Base-by-base conservation (phyloP, 108 stramenopile genomes). In the Nitzschia palea region DNA sequence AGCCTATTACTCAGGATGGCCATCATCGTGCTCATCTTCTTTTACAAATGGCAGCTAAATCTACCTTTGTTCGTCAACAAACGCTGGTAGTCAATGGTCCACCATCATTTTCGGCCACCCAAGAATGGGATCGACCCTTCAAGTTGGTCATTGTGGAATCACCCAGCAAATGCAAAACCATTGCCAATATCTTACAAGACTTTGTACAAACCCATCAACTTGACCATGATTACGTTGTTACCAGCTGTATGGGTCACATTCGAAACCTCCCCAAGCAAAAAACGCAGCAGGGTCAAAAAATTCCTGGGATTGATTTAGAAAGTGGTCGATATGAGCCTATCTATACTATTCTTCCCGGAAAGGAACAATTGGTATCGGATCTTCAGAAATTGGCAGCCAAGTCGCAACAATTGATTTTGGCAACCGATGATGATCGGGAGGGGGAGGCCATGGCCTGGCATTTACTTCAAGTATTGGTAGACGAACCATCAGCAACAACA, bases 371-470 rank as follows among this genome's bases (percentile, higher is more conserved):
- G 4, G 65, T 78, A 8, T 17, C 48, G 57, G 73, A 76, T 55
- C 54, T 82, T 18, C 55, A 62, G 42, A 37, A 60, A 4, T 35
- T 73, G 47, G 67, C 67, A 5, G 28, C 35, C 0, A 1, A 57
- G 14, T 68, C 81, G 4, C 62, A 82, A 64, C 67, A 67, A 32
- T 62, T 95, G 2, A 50, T 85, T 20, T 62, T 95, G 25, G 93
- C 93, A 2, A 95, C 93, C 14, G 93, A 95, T 78, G 88, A 86
- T 43, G 93, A 95, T 73, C 80, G 93, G 3, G 93, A 95, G 64
- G 93, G 93, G 20, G 93, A 95, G 68, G 89, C 93, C n/a, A 91
- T 95, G 64, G 84, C 86, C 17, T 90, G 89, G 88, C 93, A 95
- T 73, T 78, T 95, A 48, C 30, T 73, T 9, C 74, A 88, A 67